A percentile compares a stretch with the other conserved stretches of the same genome.
Conservation (phyloP, 202 grass and related monocot species). For the Zizania palustris region DNA sequence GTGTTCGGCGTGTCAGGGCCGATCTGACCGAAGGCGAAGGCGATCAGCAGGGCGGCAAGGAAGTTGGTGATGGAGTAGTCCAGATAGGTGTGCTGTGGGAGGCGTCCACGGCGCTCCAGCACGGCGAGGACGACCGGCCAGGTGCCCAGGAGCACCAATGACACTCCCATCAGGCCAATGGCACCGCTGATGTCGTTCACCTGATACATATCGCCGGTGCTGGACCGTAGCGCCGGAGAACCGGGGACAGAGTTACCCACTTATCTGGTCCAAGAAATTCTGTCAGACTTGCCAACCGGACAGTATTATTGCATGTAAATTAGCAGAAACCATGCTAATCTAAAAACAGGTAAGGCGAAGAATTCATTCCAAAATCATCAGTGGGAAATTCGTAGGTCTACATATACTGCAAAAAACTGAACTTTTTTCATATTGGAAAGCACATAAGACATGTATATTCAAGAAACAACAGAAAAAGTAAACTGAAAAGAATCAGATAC, state of each 20-base stretch:
- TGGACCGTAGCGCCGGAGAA: neutral
- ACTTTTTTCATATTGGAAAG: too few species aligned
- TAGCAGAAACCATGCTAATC: neutral
- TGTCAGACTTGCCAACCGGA: conserved; percentile 4
- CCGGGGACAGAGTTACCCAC: neutral
- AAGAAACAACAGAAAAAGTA: neutral
- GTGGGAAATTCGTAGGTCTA: neutral
- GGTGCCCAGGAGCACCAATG: conserved; percentile 78
- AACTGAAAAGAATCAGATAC: neutral
- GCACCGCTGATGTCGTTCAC: conserved; percentile 77
- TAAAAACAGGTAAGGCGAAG: too few species aligned
- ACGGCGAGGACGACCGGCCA: conserved; percentile 91
- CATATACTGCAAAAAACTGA: too few species aligned
- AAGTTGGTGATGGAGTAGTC: conserved; percentile 90
- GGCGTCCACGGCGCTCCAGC: conserved; percentile 71
- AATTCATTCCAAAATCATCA: too few species aligned
- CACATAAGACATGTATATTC: neutral
- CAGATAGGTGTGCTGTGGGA: conserved; percentile 88
- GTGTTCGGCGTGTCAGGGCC: conserved; percentile 54
- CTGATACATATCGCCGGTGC: conserved; percentile 62
- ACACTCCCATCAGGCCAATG: conserved; percentile 68
- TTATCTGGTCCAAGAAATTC: neutral
- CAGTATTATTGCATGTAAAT: too few species aligned
- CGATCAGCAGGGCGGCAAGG: conserved; percentile 70
- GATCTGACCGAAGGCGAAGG: conserved; percentile 76